A percentile compares a stretch with the other conserved stretches of the same genome.
phyloP scores from a whole-genome alignment of 352 stramenopile genomes.

The Detonula confervacea region DNA sequence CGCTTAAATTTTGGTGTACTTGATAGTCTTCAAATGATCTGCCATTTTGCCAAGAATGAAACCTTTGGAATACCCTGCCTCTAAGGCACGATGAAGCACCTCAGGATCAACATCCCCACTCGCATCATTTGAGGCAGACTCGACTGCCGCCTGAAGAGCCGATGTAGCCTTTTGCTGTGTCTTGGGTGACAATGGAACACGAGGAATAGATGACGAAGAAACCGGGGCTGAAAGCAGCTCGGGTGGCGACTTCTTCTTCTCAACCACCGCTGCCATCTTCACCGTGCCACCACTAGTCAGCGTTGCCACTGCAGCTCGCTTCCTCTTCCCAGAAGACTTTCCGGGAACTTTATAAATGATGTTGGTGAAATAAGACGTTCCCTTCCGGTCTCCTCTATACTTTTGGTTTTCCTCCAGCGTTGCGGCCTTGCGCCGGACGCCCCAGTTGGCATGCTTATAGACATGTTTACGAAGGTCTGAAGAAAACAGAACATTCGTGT shows the following conservation, averaged over 20 bases:
- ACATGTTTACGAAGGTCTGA: constrained; percentile 13
- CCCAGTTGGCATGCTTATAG: background rate
- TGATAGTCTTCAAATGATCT: background rate
- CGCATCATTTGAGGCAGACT: background rate
- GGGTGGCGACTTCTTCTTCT: background rate
- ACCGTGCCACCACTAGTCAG: background rate
- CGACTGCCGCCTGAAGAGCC: background rate
- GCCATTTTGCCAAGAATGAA: background rate
- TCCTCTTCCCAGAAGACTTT: background rate
- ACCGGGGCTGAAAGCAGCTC: too few relatives aligned
- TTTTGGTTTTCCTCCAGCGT: background rate
- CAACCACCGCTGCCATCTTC: background rate
- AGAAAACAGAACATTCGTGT: background rate
- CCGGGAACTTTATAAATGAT: constrained; percentile 10
- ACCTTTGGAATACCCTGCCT: background rate
- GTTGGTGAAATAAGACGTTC: constrained; percentile 3
- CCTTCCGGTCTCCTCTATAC: background rate
- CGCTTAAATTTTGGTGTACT: too few relatives aligned
- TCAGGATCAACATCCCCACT: background rate
- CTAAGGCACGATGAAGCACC: background rate
- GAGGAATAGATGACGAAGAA: background rate
- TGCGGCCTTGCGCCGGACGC: background rate
- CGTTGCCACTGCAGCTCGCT: background rate
- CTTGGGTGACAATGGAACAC: background rate
- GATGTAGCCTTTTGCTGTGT: background rate